Evolutionary conservation across 2,329 filamentous ascomycete species (phyloP).

Genomic region (Xylariaceae sp.): DNA sequence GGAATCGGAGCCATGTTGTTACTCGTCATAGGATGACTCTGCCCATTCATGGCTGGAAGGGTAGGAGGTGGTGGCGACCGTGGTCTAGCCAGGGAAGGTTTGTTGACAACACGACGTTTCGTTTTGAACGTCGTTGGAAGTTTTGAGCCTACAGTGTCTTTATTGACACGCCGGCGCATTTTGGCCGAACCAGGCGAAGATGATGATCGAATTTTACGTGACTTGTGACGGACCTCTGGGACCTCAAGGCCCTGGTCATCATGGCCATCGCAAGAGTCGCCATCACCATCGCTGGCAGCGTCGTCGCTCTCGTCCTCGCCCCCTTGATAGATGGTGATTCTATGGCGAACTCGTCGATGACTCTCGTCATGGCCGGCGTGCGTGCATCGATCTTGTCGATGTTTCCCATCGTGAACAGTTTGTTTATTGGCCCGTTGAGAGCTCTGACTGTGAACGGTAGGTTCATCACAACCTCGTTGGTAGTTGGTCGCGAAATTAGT

Average conservation of each 20-base stretch:
- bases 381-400: neutral
- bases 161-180: neutral
- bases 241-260: slow-evolving; percentile 1
- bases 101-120: neutral
- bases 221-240: neutral
- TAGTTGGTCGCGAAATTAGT: slow-evolving; percentile 10
- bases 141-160: neutral
- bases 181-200: slow-evolving; percentile 12
- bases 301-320: neutral
- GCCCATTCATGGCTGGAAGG: slow-evolving; percentile 6
- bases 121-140: neutral
- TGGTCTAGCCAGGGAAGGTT: neutral
- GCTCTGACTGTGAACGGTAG: too few relatives aligned
- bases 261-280: neutral
- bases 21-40: neutral
- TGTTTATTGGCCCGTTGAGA: too few relatives aligned
- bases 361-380: too few relatives aligned
- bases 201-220: slow-evolving; percentile 6
- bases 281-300: neutral
- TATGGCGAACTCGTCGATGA: too few relatives aligned
- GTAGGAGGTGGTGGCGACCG: slow-evolving; percentile 9
- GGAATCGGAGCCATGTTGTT: neutral
- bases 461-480: neutral
- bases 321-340: too few relatives aligned
- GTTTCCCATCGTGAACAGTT: neutral